These are phyloP conservation scores for Apiospora koreana DNA, from an alignment of 2,329 filamentous ascomycete species.

Conservation along the genomic window DNA sequence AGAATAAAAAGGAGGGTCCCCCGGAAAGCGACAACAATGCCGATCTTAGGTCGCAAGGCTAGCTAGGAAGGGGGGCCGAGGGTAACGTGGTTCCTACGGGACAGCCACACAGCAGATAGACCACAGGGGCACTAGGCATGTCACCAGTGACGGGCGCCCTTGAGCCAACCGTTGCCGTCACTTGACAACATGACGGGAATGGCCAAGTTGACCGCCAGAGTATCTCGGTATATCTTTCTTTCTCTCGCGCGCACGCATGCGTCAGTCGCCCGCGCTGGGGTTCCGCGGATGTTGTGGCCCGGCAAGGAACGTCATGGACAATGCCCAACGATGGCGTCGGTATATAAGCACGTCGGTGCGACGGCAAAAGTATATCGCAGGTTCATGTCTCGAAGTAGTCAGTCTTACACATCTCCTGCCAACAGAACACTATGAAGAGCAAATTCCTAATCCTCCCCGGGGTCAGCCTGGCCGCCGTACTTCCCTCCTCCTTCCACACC, in stretches of 20 bases:
- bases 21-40: not conserved
- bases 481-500: slow-evolving; percentile 19
- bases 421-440: slow-evolving; percentile 21
- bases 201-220: not conserved
- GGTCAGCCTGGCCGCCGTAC: slow-evolving; percentile 23
- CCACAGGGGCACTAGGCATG: not conserved
- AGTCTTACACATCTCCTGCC: not conserved
- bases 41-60: not conserved
- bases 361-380: not conserved
- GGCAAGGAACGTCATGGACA: not conserved
- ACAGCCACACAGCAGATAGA: not conserved
- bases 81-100: not conserved
- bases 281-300: not conserved
- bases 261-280: not conserved
- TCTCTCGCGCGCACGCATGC: too few relatives aligned
- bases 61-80: not conserved
- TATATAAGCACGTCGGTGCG: not conserved
- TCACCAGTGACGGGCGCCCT: not conserved
- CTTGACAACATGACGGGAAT: not conserved
- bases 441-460: slow-evolving; percentile 22
- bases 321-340: not conserved
- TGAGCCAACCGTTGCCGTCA: not conserved
- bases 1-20: not conserved
- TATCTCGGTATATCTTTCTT: not conserved
- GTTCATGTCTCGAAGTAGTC: not conserved